A percentile compares a stretch with the other conserved stretches of the same genome.
These are phyloP conservation scores for Pseudognaphalium luteoalbum DNA, from an alignment of 129 eudicot species.

Conservation along the genomic window DNA sequence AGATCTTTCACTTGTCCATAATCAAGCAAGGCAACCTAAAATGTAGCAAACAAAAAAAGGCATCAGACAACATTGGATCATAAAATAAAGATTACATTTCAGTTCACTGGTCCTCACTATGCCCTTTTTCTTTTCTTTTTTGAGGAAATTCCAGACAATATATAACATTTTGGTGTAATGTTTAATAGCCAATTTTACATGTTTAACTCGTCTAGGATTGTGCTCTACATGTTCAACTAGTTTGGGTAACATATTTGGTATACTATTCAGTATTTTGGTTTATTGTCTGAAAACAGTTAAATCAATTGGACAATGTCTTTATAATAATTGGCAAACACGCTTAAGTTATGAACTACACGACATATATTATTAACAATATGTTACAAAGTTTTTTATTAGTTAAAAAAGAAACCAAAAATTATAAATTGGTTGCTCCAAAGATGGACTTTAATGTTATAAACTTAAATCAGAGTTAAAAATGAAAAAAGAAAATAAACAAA, in stretches of 20 bases:
- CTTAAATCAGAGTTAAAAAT: background rate
- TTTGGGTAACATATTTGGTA: background rate
- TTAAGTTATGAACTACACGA: background rate
- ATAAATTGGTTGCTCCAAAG: background rate
- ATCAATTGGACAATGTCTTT: background rate
- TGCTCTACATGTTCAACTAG: too few relatives aligned
- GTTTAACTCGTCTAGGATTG: background rate
- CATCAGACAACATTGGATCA: background rate
- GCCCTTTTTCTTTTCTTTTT: background rate
- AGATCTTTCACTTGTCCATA: conserved; percentile 99
- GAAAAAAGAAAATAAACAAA: background rate
- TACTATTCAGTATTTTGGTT: background rate
- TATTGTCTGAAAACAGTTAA: background rate
- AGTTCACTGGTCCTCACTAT: background rate
- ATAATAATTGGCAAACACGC: background rate
- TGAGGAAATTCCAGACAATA: background rate
- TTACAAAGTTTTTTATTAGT: background rate
- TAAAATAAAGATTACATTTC: background rate
- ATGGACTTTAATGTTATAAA: background rate
- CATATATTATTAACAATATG: too few relatives aligned
- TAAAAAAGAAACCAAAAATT: too few relatives aligned
- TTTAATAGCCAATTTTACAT: background rate
- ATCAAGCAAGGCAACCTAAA: conserved; percentile 92
- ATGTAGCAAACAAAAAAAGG: background rate
- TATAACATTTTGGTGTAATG: background rate